These are phyloP conservation scores for Amphirosellinia nigrospora DNA, from an alignment of 495 filamentous ascomycete genomes.

Conservation along the genomic window DNA sequence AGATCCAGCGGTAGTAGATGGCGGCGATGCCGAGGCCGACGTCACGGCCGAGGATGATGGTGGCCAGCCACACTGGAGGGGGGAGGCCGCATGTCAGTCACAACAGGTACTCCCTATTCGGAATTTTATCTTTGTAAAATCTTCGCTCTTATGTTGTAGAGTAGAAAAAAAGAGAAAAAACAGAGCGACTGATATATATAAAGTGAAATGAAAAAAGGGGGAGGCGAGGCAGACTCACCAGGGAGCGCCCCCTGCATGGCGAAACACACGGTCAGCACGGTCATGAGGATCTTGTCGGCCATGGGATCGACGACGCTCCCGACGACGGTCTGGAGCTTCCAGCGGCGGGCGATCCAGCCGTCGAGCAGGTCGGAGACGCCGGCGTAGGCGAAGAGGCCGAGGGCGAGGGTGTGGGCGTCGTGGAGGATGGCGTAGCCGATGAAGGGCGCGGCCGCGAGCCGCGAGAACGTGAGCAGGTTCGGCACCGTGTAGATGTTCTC, in stretches of 20 bases:
- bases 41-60: conserved; percentile 89
- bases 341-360: conserved; percentile 87
- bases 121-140: no score
- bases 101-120: no score
- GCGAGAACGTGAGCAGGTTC: conserved; percentile 88
- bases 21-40: conserved; percentile 85
- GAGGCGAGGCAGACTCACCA: no score
- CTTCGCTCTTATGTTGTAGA: no score
- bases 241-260: conserved; percentile 82
- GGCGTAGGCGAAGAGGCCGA: conserved; percentile 89
- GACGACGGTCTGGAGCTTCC: conserved; percentile 89
- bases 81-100: neutral
- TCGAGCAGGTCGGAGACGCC: conserved; percentile 91
- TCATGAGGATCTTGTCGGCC: conserved; percentile 97
- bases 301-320: conserved; percentile 97
- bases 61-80: conserved; percentile 76
- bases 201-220: neutral
- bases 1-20: conserved; percentile 94
- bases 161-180: neutral
- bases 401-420: conserved; percentile 74
- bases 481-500: conserved; percentile 97
- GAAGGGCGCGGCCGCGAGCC: conserved; percentile 80
- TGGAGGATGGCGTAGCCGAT: conserved; percentile 90
- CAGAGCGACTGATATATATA: no score
- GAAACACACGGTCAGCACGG: conserved; percentile 80